These are phyloP conservation scores for Astragalus membranaceus DNA, from an alignment of 306 rosid species.

Conservation along the genomic window DNA sequence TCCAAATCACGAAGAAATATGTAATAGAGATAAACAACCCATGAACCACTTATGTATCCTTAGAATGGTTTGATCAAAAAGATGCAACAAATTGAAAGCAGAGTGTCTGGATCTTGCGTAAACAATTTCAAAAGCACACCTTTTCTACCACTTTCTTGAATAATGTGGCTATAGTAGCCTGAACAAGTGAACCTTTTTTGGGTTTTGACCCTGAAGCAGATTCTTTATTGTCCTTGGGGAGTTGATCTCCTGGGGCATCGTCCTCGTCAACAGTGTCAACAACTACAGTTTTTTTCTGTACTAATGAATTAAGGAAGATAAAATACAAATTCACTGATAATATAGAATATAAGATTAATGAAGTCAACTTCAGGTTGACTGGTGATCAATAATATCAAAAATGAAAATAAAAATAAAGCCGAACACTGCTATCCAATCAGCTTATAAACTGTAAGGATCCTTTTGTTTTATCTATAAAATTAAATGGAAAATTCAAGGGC, in stretches of 20 bases:
- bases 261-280: conserved; percentile 26
- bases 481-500: conserved; percentile 12
- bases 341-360: conserved; percentile 4
- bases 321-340: conserved; percentile 4
- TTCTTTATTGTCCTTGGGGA: conserved; percentile 32
- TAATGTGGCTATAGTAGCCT: conserved; percentile 70
- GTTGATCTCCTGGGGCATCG: conserved; percentile 27
- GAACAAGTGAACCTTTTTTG: conserved; percentile 55
- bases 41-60: background rate
- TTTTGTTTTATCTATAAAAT: background rate
- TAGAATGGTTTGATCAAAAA: background rate
- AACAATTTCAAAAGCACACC: conserved; percentile 33
- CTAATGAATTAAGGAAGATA: conserved; percentile 20
- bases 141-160: conserved; percentile 82
- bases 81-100: background rate
- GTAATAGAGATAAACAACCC: conserved; percentile 1
- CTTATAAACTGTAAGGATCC: conserved; percentile 2
- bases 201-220: conserved; percentile 35
- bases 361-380: conserved; percentile 3
- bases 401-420: background rate
- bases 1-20: background rate
- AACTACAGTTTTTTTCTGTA: conserved; percentile 30
- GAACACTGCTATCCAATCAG: conserved; percentile 8
- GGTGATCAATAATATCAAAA: background rate
- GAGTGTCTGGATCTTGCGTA: background rate